A percentile compares a stretch with the other conserved stretches of the same genome.
Conservation (phyloP, 2,329 filamentous ascomycete species). For the Tolypocladium sp. region DNA sequence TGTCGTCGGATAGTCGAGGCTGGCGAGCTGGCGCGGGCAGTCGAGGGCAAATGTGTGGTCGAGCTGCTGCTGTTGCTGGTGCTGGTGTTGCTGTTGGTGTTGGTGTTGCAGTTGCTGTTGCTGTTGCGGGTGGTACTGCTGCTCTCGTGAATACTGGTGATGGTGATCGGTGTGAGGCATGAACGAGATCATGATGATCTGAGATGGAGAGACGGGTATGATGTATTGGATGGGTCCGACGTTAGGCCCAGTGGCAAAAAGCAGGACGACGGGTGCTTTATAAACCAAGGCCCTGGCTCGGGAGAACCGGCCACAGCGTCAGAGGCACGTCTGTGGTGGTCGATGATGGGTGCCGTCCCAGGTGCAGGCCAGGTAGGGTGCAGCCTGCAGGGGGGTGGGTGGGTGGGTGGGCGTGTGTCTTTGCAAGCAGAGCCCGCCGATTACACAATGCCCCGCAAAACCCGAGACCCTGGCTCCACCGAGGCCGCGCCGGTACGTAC, state of each 20-base stretch:
- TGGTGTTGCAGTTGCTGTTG: not conserved
- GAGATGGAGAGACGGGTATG: not conserved
- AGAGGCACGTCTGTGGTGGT: not conserved
- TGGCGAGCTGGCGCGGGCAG: not conserved
- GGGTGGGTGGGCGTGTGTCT: not conserved
- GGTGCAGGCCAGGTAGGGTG: not conserved
- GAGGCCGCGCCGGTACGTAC: not conserved
- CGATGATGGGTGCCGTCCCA: not conserved
- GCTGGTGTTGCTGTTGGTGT: not conserved
- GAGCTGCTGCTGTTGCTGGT: not conserved
- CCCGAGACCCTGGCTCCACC: slow-evolving; percentile 1
- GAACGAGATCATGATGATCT: slow-evolving; percentile 3
- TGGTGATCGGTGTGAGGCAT: not conserved
- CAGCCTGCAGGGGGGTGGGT: not conserved
- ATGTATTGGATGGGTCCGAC: not conserved
- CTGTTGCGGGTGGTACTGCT: not conserved
- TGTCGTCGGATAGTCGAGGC: not conserved
- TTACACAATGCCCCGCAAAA: slow-evolving; percentile 1
- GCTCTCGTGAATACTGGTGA: slow-evolving; percentile 1
- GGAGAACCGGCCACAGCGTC: slow-evolving; percentile 1
- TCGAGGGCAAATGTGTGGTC: not conserved
- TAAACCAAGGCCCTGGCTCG: not conserved
- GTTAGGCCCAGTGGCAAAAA: not conserved
- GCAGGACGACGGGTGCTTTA: not conserved
- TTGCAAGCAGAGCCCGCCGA: not conserved